A percentile compares a stretch with the other conserved stretches of the same genome.
Conservation (phyloP, 352 stramenopile genomes). For the Globisporangium paroecandrum region DNA sequence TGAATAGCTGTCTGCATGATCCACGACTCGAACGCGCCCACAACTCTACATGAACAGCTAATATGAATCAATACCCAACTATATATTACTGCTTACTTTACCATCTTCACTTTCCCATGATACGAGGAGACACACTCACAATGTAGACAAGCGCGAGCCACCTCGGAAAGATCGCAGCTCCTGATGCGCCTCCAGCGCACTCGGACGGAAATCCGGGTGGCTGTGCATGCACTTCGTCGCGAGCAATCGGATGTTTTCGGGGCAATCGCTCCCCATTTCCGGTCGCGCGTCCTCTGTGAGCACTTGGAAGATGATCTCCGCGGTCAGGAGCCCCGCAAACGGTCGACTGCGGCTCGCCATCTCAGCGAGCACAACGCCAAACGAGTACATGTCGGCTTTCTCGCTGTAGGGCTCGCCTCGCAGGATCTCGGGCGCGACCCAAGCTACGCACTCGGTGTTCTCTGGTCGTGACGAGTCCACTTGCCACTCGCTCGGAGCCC, state of each 20-base stretch:
- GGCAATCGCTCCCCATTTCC: conserved; percentile 46
- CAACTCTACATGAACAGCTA: neutral
- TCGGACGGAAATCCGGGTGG: conserved; percentile 3
- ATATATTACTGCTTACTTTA: neutral
- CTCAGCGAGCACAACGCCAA: conserved; percentile 77
- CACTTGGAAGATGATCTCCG: conserved; percentile 69
- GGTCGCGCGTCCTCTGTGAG: conserved; percentile 36
- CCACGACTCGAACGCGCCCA: neutral
- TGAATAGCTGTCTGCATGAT: neutral
- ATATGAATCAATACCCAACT: neutral
- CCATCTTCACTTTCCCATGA: neutral
- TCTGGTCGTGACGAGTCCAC: conserved; percentile 73
- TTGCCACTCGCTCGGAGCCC: conserved; percentile 67
- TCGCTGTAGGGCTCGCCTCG: conserved; percentile 78
- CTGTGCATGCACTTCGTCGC: conserved; percentile 8
- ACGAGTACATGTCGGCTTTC: conserved; percentile 86
- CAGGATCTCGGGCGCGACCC: conserved; percentile 77
- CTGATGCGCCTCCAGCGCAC: conserved; percentile 9
- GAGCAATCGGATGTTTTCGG: conserved; percentile 46
- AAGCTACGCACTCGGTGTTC: conserved; percentile 76
- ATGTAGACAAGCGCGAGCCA: conserved; percentile 1
- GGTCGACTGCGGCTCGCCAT: conserved; percentile 59
- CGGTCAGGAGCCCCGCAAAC: conserved; percentile 66
- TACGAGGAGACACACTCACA: conserved; percentile 1
- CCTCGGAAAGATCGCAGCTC: conserved; percentile 5